Base-by-base conservation (phyloP, 108 stramenopile species). In the Schizochytrium sp. region DNA sequence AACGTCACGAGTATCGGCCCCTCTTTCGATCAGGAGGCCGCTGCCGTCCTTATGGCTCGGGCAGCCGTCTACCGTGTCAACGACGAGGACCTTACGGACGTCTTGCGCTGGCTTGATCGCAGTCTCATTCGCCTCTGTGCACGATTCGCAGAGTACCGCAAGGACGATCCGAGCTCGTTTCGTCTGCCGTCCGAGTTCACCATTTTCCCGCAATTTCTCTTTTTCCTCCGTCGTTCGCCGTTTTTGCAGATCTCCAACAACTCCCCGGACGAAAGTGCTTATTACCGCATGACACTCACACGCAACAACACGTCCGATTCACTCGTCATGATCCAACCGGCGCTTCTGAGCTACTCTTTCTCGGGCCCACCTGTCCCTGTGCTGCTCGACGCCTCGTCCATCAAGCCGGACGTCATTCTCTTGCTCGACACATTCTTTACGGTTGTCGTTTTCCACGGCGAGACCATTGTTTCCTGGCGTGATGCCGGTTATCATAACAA, bases 351-450 rank as follows among this genome's bases (percentile, higher is more conserved):
- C 63, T 99, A 99, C 95, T 95, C 96, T 10, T 97, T 97, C 90
- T 94, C 97, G 90, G 97, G 97, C 19, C 97, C 97, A 5, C 98
- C 99, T 18, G 93, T 94, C 90, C 97, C 99, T 5, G 97, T 97
- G 29, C 92, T 99, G 83, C 94, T 99, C 88, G 99, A 99, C 91
- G 96, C 97, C 51, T 93, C 96, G 88, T 95, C 95, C 59, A 97
- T 99, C 5, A 96, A 97, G 8, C 96, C 98, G 5, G 98, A 99
- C 91, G 97, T 96, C 58, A 99, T 99, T 91, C 91, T 99, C 58
- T 92, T 99, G 8, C 92, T 99, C 44, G 98, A 99, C 89, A 98
- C 98, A 4, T 99, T 99, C 95, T 99, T 99, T 93, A 98, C 98
- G 88, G 99, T 99, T 18, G 97, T 99, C 55, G 98, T 99, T 25